These are phyloP conservation scores for Boletus vinaceobasis DNA, from an alignment of 768 basidiomycete genomes.

Conservation along the genomic window DNA sequence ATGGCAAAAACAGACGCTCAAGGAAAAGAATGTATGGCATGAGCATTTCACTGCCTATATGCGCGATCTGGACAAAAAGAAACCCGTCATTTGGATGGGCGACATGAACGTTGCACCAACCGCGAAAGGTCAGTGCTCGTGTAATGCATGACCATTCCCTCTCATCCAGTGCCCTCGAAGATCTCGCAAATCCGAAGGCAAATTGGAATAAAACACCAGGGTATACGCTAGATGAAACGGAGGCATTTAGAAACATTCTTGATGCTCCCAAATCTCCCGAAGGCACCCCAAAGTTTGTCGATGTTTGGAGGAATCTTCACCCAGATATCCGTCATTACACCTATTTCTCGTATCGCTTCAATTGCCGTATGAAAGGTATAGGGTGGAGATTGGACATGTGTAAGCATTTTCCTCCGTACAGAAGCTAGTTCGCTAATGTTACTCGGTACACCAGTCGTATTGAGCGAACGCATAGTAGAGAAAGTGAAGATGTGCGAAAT, in stretches of 20 bases:
- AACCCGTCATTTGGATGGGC: constrained; percentile 86
- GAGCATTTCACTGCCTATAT: constrained; percentile 71
- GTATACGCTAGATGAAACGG: constrained; percentile 79
- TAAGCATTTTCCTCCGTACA: constrained; percentile 34
- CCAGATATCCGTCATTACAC: constrained; percentile 73
- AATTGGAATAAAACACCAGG: constrained; percentile 91
- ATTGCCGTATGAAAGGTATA: constrained; percentile 73
- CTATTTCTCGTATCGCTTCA: constrained; percentile 82
- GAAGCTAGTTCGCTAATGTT: background rate
- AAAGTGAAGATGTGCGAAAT: constrained; percentile 82
- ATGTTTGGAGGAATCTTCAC: constrained; percentile 75
- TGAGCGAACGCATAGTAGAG: constrained; percentile 65
- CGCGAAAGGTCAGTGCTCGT: constrained; percentile 46
- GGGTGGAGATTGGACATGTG: constrained; percentile 90
- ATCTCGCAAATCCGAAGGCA: constrained; percentile 61
- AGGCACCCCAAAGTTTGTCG: constrained; percentile 55
- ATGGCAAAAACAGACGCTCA: constrained; percentile 53
- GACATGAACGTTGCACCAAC: constrained; percentile 88
- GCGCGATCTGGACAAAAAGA: constrained; percentile 66
- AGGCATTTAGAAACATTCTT: constrained; percentile 68
- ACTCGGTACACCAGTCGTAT: constrained; percentile 49
- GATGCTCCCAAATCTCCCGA: constrained; percentile 40
- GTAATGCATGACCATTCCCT: background rate
- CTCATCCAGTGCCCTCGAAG: constrained; percentile 32
- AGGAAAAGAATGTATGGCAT: constrained; percentile 78